These are phyloP conservation scores for Paxillus involutus DNA, from an alignment of 768 basidiomycete species.

Conservation along the genomic window DNA sequence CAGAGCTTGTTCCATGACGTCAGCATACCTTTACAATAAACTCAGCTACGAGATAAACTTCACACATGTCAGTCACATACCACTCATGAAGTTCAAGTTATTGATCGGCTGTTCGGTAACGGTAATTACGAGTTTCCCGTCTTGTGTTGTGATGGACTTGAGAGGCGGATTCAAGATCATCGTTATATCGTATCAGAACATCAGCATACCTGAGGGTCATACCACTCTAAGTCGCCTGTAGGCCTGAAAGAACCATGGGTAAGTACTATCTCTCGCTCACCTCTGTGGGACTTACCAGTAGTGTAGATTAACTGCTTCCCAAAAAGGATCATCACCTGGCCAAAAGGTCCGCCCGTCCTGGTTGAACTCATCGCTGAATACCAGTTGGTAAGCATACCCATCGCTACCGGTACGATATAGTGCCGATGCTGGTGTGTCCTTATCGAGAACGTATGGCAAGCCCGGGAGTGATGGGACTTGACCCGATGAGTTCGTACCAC, in stretches of 20 bases:
- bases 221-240: constrained; percentile 84
- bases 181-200: neutral
- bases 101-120: constrained; percentile 69
- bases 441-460: constrained; percentile 72
- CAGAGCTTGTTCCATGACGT: constrained; percentile 95
- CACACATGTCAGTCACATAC: constrained; percentile 35
- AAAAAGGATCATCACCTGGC: constrained; percentile 80
- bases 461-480: constrained; percentile 79
- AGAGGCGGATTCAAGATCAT: constrained; percentile 1
- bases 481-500: constrained; percentile 77
- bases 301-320: constrained; percentile 86
- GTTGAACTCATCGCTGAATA: constrained; percentile 89
- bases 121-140: constrained; percentile 81
- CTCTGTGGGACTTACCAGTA: constrained; percentile 57
- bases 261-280: neutral
- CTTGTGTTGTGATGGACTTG: constrained; percentile 67
- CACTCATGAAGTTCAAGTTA: constrained; percentile 82
- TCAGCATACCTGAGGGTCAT: constrained; percentile 60
- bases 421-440: constrained; percentile 63
- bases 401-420: constrained; percentile 65
- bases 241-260: constrained; percentile 34
- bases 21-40: constrained; percentile 52
- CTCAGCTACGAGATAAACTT: constrained; percentile 3
- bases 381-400: constrained; percentile 76
- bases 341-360: constrained; percentile 70